Conservation (phyloP, 495 filamentous ascomycete species). For the Haplographium delicatum region DNA sequence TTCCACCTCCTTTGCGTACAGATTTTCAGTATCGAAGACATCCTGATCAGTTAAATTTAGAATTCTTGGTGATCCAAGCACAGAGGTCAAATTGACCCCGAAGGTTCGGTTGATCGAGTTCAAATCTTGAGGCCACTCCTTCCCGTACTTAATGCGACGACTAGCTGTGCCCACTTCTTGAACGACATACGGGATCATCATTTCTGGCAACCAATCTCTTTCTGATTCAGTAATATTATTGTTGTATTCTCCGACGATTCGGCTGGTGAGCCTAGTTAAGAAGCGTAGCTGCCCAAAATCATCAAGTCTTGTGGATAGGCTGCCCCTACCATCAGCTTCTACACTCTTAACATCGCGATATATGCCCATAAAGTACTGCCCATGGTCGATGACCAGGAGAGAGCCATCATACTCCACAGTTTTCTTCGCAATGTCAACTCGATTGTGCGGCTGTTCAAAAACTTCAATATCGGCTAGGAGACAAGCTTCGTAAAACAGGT, state of each 20-base stretch:
- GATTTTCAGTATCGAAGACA: neutral
- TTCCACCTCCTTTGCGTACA: neutral
- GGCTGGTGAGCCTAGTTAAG: neutral
- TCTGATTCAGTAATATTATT: slow-evolving; percentile 5
- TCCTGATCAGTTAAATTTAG: slow-evolving; percentile 6
- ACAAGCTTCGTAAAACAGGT: neutral
- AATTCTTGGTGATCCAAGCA: neutral
- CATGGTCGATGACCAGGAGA: slow-evolving; percentile 2
- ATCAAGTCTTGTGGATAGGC: neutral
- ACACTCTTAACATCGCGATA: neutral
- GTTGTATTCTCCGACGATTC: slow-evolving; percentile 1
- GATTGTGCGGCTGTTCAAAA: neutral
- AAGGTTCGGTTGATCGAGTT: neutral
- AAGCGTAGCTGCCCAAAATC: neutral
- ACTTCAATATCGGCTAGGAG: slow-evolving; percentile 2
- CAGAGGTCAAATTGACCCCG: neutral
- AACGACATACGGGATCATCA: neutral
- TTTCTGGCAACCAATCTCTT: neutral
- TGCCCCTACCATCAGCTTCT: neutral
- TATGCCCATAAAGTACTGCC: neutral
- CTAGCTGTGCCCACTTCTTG: neutral
- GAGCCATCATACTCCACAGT: neutral
- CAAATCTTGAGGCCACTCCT: slow-evolving; percentile 1
- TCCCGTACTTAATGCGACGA: neutral
- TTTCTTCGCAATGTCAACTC: slow-evolving; percentile 2